Conservation (phyloP, 2,329 filamentous ascomycete species). For the Diaporthe sp. region DNA sequence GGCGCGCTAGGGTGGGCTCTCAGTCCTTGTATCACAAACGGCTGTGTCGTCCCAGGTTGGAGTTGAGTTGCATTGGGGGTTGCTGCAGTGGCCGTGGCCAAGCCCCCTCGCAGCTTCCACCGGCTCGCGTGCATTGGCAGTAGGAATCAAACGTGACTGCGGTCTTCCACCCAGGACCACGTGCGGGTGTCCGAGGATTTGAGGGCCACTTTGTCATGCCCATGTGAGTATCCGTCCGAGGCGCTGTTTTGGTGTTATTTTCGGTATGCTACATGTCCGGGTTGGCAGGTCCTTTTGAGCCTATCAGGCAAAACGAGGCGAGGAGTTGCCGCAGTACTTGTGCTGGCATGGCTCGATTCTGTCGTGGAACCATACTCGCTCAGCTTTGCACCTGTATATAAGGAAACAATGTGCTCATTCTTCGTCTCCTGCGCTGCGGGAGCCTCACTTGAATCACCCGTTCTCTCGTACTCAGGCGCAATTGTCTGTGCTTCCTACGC, state of each 20-base stretch:
- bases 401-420: slow-evolving; percentile 35
- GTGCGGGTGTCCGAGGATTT: background rate
- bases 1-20: slow-evolving; percentile 22
- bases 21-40: slow-evolving; percentile 5
- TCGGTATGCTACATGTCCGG: slow-evolving; percentile 8
- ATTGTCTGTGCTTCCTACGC: background rate
- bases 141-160: background rate
- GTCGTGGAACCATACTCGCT: background rate
- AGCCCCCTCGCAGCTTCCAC: background rate
- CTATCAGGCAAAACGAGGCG: slow-evolving; percentile 33
- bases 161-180: background rate
- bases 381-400: slow-evolving; percentile 31
- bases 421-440: background rate
- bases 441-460: slow-evolving; percentile 3
- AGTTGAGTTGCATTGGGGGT: background rate
- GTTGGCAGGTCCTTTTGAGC: slow-evolving; percentile 28
- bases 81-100: slow-evolving; percentile 4
- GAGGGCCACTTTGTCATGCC: background rate
- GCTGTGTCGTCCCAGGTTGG: slow-evolving; percentile 12
- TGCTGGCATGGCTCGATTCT: slow-evolving; percentile 6
- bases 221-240: background rate
- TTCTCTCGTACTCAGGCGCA: background rate
- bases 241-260: slow-evolving; percentile 5
- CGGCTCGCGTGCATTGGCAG: background rate
- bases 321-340: background rate